Conservation (phyloP, 805 yeast genomes). For the Yarrowia porcina region DNA sequence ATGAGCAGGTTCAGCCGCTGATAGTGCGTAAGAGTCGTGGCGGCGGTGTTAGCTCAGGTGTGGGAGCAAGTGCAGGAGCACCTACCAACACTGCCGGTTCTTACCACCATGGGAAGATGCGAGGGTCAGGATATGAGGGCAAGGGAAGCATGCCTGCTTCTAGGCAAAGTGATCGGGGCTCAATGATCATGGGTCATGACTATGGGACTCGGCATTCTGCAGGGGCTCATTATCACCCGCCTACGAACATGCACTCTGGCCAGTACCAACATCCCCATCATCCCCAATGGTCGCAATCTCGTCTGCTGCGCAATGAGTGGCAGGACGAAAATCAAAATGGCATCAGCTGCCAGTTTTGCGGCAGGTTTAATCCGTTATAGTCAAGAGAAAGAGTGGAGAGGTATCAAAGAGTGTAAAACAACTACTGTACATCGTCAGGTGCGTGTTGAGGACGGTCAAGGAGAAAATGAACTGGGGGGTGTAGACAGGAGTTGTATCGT, state of each 20-base stretch:
- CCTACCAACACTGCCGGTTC: neutral
- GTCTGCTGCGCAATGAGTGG: neutral
- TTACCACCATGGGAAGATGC: neutral
- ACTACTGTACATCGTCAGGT: too few species aligned
- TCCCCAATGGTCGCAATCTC: neutral
- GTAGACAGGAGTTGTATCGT: too few species aligned
- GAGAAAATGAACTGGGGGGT: too few species aligned
- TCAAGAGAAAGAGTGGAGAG: neutral
- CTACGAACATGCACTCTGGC: neutral
- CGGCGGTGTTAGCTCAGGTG: neutral
- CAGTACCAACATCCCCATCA: neutral
- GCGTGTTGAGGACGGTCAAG: too few species aligned
- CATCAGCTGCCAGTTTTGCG: constrained; percentile 9
- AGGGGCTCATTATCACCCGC: neutral
- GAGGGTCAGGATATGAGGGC: neutral
- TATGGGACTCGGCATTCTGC: neutral
- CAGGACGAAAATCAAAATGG: constrained; percentile 19
- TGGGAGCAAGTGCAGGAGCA: neutral
- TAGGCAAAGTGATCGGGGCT: neutral
- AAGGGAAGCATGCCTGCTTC: neutral
- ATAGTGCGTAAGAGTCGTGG: constrained; percentile 1
- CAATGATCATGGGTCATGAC: neutral
- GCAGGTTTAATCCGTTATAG: neutral
- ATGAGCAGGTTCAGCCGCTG: neutral
- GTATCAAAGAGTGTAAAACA: too few species aligned